Evolutionary conservation across 257 asterid genomes (phyloP), one percentile per base, ranked within the genome.

Genomic region (Voacanga thouarsii): DNA sequence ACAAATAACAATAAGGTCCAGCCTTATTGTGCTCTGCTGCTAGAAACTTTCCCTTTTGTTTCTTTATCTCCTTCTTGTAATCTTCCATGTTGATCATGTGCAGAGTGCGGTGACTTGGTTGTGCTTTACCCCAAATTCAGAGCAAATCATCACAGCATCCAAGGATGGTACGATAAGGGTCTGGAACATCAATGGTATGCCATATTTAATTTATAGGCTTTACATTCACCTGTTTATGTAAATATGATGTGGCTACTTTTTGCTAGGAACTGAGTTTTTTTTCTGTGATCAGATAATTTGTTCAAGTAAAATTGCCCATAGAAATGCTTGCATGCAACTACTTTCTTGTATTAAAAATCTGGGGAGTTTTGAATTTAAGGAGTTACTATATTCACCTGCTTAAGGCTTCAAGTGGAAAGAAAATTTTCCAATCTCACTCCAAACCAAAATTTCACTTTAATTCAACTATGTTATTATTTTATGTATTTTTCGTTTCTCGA

Each of bases 91-190:
- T 71, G 60, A 49, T 83, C 57, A 78, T 85, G 49, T 84, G 69
- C 95, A 96, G 99, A 96, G 99, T 89, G 99, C 99, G 12, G 99
- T 96, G 72, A 96, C 98, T 41, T 96, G 99, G 96, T 89, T 96
- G 80, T 92, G 99, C 92, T 96, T 96, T 81, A 72, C 87, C 79
- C 96, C 92, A 63, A 88, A 89, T 85, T 96, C 99, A 47, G 98
- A 96, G 77, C 89, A 96, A 81, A 86, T 96, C 78, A 84, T 96
- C 85, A 96, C 99, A 16, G 93, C 97, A 77, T 96, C 99, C 44
- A 96, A 93, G 93, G 99, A 96, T 83, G 97, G 97, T 64, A 85
- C 96, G 8, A 90, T 96, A 68, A 89, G 99, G 83, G 85, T 85
- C 82, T 96, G 98, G 98, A 96, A 96, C 80, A 92, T 96, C 83